phyloP scores from a whole-genome alignment of 2,329 filamentous ascomycete genomes.

The Lizonia empirigonia region DNA sequence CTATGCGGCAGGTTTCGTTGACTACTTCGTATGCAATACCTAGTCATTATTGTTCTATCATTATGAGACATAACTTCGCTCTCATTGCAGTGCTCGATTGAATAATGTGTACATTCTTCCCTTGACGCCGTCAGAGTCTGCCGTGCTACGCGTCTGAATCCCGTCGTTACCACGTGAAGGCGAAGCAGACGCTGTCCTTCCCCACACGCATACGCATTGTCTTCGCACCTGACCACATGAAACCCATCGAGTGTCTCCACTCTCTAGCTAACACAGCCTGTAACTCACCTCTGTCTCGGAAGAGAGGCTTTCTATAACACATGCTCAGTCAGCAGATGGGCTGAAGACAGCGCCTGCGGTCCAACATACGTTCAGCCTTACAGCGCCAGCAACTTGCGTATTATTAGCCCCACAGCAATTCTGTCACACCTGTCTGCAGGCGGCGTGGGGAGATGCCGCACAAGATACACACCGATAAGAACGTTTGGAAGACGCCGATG shows the following conservation, averaged over 20 bases:
- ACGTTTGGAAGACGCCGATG: not conserved
- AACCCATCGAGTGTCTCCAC: not conserved
- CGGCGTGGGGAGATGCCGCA: not conserved
- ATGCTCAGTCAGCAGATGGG: not conserved
- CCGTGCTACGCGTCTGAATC: conserved; percentile 9
- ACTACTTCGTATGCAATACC: no score
- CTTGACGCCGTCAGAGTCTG: not conserved
- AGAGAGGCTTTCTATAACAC: not conserved
- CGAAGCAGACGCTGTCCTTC: conserved; percentile 11
- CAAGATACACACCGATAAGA: not conserved
- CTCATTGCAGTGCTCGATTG: not conserved
- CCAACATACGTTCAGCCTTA: not conserved
- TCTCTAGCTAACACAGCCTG: not conserved
- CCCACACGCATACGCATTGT: conserved; percentile 1
- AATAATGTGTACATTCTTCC: not conserved
- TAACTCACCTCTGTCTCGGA: no score
- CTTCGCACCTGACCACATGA: not conserved
- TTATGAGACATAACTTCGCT: not conserved
- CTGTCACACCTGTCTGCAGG: not conserved
- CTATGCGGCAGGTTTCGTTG: no score
- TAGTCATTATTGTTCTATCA: not conserved
- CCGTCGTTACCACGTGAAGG: conserved; percentile 10
- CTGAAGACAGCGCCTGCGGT: not conserved
- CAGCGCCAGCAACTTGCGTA: not conserved
- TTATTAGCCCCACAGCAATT: no score